Evolutionary conservation across 106 monocot species (phyloP).

Genomic region (Phalaenopsis equestris): DNA sequence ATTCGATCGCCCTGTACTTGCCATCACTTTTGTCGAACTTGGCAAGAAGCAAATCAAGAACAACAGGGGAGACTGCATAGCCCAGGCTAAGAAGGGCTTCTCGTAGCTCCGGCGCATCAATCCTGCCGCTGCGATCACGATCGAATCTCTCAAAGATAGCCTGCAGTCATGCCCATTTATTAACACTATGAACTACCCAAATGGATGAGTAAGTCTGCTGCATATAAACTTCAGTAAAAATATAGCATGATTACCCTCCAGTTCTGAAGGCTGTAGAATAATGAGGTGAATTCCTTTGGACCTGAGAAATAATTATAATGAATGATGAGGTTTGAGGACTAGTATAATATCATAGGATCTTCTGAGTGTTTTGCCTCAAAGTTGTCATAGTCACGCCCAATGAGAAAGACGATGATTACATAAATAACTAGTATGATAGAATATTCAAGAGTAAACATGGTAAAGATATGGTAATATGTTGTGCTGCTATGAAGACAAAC

Average conservation of each 20-base stretch:
- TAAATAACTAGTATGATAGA: no score
- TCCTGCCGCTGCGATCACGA: constrained; percentile 90
- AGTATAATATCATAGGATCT: no score
- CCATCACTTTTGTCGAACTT: constrained; percentile 88
- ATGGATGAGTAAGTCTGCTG: neutral
- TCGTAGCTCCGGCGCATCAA: constrained; percentile 62
- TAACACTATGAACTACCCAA: neutral
- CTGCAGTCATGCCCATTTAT: constrained; percentile 25
- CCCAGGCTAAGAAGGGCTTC: constrained; percentile 89
- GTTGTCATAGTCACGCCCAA: no score
- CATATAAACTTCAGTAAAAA: neutral
- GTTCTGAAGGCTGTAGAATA: constrained; percentile 95
- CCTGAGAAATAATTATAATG: constrained; percentile 28
- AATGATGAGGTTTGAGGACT: neutral
- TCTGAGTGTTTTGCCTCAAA: no score
- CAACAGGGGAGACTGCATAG: constrained; percentile 64
- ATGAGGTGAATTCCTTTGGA: constrained; percentile 85
- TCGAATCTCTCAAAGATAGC: constrained; percentile 85
- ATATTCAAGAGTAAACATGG: no score
- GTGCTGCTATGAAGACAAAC: no score
- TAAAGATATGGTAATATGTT: no score
- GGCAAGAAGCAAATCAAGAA: constrained; percentile 77
- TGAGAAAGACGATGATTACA: no score
- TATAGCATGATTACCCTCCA: constrained; percentile 62
- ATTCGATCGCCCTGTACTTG: constrained; percentile 71